Evolutionary conservation across 208 protist species (phyloP).

Genomic region (Plasmodiophora brassicae): DNA sequence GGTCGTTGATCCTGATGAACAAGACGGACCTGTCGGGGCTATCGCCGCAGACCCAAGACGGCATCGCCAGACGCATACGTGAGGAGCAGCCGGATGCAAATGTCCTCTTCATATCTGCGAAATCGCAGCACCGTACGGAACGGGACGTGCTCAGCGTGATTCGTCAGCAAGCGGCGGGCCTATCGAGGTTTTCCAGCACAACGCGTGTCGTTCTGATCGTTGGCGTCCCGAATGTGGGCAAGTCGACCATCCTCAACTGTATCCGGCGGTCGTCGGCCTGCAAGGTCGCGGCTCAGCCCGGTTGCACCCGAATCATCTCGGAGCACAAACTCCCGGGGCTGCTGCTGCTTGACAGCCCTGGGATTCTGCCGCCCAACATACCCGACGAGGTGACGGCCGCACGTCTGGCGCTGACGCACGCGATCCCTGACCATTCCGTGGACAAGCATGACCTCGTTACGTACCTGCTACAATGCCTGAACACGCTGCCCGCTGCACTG

Average conservation of each 20-base stretch:
- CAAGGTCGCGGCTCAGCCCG: not conserved
- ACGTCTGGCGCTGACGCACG: not conserved
- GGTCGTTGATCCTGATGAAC: not conserved
- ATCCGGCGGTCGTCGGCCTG: not conserved
- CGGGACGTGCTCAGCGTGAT: not conserved
- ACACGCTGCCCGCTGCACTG: too few relatives aligned
- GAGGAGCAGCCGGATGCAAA: not conserved
- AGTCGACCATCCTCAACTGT: not conserved
- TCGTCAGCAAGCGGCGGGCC: not conserved
- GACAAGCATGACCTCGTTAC: too few relatives aligned
- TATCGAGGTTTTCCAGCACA: not conserved
- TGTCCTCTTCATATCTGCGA: not conserved
- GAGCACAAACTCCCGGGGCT: not conserved
- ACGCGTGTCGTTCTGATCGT: not conserved
- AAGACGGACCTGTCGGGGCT: not conserved
- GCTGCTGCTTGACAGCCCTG: not conserved
- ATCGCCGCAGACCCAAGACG: not conserved
- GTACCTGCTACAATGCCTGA: too few relatives aligned
- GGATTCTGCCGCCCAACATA: not conserved
- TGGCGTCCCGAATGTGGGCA: not conserved
- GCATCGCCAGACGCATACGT: too few relatives aligned
- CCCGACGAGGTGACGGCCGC: not conserved
- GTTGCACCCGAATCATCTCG: not conserved
- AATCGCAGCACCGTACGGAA: not conserved
- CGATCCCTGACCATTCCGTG: not conserved